Evolutionary conservation across 1,284 basidiomycete species (phyloP), one percentile per base, ranked within the genome.

Genomic region (Farysia itapuensis): DNA sequence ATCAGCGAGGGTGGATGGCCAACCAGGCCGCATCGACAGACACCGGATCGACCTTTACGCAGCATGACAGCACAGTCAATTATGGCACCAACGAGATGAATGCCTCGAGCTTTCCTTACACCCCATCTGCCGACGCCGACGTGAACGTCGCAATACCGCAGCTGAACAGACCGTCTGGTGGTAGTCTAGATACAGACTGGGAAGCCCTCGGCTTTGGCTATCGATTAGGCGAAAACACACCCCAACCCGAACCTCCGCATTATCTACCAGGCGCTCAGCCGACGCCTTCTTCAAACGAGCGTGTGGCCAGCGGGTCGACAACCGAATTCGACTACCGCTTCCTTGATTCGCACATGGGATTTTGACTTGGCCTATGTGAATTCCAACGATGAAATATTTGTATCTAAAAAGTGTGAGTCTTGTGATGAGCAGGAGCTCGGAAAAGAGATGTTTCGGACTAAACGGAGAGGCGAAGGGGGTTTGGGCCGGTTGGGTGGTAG

Each of bases 341-440:
- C 20, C 46, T 60, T 11, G 57, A 60, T 24, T 53, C 57, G 4
- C 50, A 60, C n/a, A 60, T 60, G 50, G 57, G 57, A 7, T 60
- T 60, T 37, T 60, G 23, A 37, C 18, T 16, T n/a, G n/a, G n/a
- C n/a, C n/a, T n/a, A n/a, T n/a, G n/a, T n/a, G n/a, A n/a, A n/a
- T n/a, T n/a, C n/a, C n/a, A n/a, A n/a, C n/a, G n/a, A n/a, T n/a
- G n/a, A n/a, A n/a, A n/a, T n/a, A n/a, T n/a, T n/a, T n/a, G n/a
- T n/a, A n/a, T n/a, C n/a, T n/a, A n/a, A n/a, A n/a, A n/a, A n/a
- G n/a, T n/a, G n/a, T n/a, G n/a, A n/a, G n/a, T n/a, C n/a, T n/a
- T n/a, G n/a, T n/a, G n/a, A n/a, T n/a, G n/a, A n/a, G n/a, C n/a
- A n/a, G n/a, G n/a, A n/a, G n/a, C n/a, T n/a, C n/a, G n/a, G n/a